Base-by-base conservation (phyloP, 2,329 filamentous ascomycete genomes). In the Pleoardoris graminearum region DNA sequence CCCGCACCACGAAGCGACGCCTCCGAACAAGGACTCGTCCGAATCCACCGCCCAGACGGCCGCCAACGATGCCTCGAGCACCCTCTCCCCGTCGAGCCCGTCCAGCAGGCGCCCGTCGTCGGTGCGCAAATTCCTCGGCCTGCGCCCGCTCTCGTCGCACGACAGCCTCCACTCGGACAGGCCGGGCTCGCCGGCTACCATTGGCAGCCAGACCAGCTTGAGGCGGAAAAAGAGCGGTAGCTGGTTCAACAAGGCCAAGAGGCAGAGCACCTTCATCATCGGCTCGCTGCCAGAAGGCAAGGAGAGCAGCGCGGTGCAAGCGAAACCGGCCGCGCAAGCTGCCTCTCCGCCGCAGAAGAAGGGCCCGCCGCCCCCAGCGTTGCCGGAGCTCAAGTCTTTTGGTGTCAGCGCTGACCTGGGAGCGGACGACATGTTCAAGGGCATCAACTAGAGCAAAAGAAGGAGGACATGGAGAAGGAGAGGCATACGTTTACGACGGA, bases 201-300 rank as follows among this genome's bases (percentile, higher is more conserved):
- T 72, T 43, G 65, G 60, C 58, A 67, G 67, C 54, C 62, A 69
- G 52, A 64, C 65, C 16, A 70, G 65, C 32, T 59, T 71, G 48
- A 63, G 47, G 41, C 59, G 69, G 57, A 69, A 70, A 57, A 75
- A 74, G 66, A 75, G 73, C 52, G 63, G 65, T 35, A 69, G 71
- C 56, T 76, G 73, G 73, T 75, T 75, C 50, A 66, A 70, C 56
- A 73, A 66, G 62, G 67, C 69, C 57, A 73, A 65, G 62, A 67
- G 72, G 55, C 73, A 72, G 64, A 72, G 69, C 50, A 59, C 63
- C 27, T 70, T 73, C 48, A 58, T 63, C 21, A 59, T 69, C 39
- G 70, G 68, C 5, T 57, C 64, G 14, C 61, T 73, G 30, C 64
- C 66, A 27, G 73, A 75, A 47, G 69, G 63, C 7, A 63, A 60